Base-by-base conservation (phyloP, 2,329 filamentous ascomycete species). In the Sordariomycetes sp. region DNA sequence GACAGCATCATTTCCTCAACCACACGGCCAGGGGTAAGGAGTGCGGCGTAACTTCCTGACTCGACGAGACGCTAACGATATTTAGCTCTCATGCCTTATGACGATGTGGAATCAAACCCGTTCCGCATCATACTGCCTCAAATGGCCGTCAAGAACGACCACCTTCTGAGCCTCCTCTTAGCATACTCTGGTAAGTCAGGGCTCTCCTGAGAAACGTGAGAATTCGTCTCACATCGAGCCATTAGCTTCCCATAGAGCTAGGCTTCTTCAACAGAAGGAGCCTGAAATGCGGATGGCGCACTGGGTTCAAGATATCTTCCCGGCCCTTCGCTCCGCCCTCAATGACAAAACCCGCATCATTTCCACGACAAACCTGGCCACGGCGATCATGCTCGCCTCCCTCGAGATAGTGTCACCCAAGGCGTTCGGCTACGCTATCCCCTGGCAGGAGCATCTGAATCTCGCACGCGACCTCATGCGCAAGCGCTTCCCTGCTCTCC, bases 331-430 rank as follows among this genome's bases (percentile, higher is more conserved):
- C 32, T 71, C 80, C 60, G 84, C 87, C 1, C 74, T 94, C 24
- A 76, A 79, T 59, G 78, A 84, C 57, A 76, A 79, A 0, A 74
- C 76, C 45, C 76, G 80, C 60, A 80, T 82, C 48, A 82, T 90
- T 12, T 85, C 86, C 1, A 84, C 90, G 62, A 81, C 82, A 17
- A 88, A 86, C 57, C 75, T 95, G 2, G 88, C 89, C 0, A 89
- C 88, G 0, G 86, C 89, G 8, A 90, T 95, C 61, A 90, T 94
- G 86, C 78, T 95, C 52, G 82, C 88, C 0, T 91, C 88, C 1
- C 74, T 94, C 22, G 88, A 94, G 65, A 92, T 94, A 58, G 85
- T 94, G 54, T 90, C 86, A 0, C 89, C 89, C 0, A 86, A 85
- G 58, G 86, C 87, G 0, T 92, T 94, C 65, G 88, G 87, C 57